Evolutionary conservation across 495 filamentous ascomycete genomes (phyloP), one percentile per base, ranked within the genome.

Genomic region (Penicillium antarcticum): DNA sequence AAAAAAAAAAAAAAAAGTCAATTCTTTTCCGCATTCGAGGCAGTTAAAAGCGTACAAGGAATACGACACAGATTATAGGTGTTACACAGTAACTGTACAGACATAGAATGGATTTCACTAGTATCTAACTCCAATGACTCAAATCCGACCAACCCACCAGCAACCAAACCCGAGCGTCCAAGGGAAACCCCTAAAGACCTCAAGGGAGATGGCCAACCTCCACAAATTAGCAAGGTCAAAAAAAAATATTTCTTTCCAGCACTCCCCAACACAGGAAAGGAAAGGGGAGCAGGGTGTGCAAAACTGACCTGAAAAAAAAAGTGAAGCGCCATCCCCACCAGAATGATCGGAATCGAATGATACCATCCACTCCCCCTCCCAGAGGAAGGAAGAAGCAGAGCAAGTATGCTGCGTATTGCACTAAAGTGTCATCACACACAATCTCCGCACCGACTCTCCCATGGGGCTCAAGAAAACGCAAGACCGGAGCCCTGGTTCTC

Each of bases 331-430:
- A 79, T 80, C 87, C 89, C 80, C 85, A 81, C 80, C 87, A 86
- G 87, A 90, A 83, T 94, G 83, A 94, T 92, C 89, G 88, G 92
- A 96, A 96, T 97, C 87, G 91, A 95, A 95, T 96, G 87, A 84
- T 90, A 86, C 84, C 79, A 68, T 65, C 63, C 70, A 65, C 63
- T 53, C 42, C 46, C 50, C 48, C 45, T 67, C 63, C n/a, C n/a
- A n/a, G n/a, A n/a, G 49, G 66, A 60, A 41, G 51, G 53, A 53
- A 60, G 48, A 52, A 61, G 53, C 46, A 50, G 44, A 65, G 69
- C 63, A 63, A 58, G 79, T 79, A 96, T 85, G 91, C 92, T 82
- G 90, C 92, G 89, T 91, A 97, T 97, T 92, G 92, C 87, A 96
- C 92, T 97, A 79, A 92, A 94, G 89, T 96, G 88, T 86, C 78